Percentiles rank a stretch among this genome's conserved stretches.
phyloP scores from a whole-genome alignment of 2,329 filamentous ascomycete species.

The Fonsecaea monophora region DNA sequence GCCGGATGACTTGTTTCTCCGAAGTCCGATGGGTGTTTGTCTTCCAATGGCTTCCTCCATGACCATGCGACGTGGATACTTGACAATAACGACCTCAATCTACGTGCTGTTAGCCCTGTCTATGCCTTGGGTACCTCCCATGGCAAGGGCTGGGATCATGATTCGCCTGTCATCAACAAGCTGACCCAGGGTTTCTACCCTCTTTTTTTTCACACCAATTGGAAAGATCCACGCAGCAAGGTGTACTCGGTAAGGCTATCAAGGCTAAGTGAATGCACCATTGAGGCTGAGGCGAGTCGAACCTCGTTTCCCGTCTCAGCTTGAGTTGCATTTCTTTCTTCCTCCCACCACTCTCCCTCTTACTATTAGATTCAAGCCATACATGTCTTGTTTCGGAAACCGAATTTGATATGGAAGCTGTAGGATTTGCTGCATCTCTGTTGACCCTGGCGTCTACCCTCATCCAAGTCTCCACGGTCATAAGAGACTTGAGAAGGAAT shows the following conservation, averaged over 20 bases:
- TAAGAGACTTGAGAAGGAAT: conserved; percentile 1
- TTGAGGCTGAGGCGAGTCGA: not conserved
- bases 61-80: not conserved
- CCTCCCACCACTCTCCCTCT: not conserved
- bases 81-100: not conserved
- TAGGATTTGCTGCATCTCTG: not conserved
- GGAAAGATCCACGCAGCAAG: not conserved
- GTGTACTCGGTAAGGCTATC: not conserved
- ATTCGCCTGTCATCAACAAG: too few species aligned
- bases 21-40: not conserved
- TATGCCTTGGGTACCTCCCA: not conserved
- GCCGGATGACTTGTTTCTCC: conserved; percentile 12
- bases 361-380: not conserved
- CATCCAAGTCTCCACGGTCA: not conserved
- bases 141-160: not conserved
- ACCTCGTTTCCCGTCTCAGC: not conserved
- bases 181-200: too few species aligned
- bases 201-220: not conserved
- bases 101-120: not conserved
- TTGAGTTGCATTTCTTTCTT: not conserved
- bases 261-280: not conserved
- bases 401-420: not conserved
- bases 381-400: not conserved
- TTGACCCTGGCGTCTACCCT: not conserved
- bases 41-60: not conserved